Evolutionary conservation across 2,329 filamentous ascomycete species (phyloP).

Genomic region (Malbranchea zuffiana): DNA sequence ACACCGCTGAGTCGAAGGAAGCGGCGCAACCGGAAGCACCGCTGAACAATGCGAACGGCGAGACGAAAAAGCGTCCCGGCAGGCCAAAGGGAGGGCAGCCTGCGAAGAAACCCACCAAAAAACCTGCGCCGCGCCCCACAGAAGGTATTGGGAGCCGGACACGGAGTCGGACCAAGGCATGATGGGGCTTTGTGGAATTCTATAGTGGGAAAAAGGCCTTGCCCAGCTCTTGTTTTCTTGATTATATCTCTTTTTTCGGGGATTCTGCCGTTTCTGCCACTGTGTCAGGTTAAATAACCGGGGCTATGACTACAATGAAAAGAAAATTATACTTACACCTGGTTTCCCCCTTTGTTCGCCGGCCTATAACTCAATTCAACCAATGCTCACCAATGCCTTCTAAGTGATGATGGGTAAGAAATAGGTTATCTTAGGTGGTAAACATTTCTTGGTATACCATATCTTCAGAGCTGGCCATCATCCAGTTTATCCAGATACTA

Average conservation of each 20-base stretch:
- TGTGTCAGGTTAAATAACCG: too few relatives aligned
- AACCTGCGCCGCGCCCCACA: conserved; percentile 17
- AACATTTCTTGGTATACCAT: background rate
- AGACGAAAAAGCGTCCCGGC: conserved; percentile 22
- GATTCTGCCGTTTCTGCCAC: background rate
- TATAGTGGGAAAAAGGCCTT: background rate
- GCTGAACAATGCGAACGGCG: conserved; percentile 16
- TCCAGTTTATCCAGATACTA: too few relatives aligned
- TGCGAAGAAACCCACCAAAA: conserved; percentile 10
- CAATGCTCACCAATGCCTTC: too few relatives aligned
- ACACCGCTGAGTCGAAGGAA: conserved; percentile 9
- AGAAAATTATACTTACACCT: background rate
- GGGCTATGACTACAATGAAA: too few relatives aligned
- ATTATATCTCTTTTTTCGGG: background rate
- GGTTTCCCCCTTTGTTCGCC: background rate
- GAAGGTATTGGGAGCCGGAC: conserved; percentile 30
- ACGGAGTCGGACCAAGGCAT: conserved; percentile 28
- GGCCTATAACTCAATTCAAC: too few relatives aligned
- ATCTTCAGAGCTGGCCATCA: too few relatives aligned
- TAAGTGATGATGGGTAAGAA: background rate
- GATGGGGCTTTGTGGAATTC: conserved; percentile 8
- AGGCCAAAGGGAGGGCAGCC: conserved; percentile 23
- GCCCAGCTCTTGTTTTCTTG: conserved; percentile 3
- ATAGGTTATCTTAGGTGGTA: conserved; percentile 1
- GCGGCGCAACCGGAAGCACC: conserved; percentile 15